Percentiles rank a stretch among this genome's conserved stretches.
Conservation (phyloP, 352 stramenopile species). For the Globisporangium lucens region DNA sequence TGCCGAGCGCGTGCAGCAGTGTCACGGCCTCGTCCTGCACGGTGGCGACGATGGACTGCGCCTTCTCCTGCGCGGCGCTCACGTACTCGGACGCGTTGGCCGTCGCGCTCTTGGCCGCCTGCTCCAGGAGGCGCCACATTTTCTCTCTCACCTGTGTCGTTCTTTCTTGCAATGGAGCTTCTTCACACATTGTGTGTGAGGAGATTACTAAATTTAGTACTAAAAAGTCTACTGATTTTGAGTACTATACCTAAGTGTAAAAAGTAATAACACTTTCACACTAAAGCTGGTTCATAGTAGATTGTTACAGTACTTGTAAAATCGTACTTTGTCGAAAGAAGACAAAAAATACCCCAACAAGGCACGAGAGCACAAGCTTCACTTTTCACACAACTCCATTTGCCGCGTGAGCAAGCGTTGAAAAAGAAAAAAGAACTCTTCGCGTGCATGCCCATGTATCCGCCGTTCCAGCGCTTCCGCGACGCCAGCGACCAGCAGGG, state of each 20-base stretch:
- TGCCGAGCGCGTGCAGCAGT: conserved; percentile 67
- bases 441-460: conserved; percentile 8
- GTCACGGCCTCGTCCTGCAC: conserved; percentile 74
- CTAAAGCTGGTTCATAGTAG: no score
- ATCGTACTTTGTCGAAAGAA: no score
- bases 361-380: no score
- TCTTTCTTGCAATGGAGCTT: neutral
- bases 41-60: conserved; percentile 61
- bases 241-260: no score
- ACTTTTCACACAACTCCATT: neutral
- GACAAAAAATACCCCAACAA: no score
- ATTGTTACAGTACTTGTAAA: no score
- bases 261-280: no score
- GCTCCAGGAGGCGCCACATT: conserved; percentile 80
- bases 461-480: conserved; percentile 16
- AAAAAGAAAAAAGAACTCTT: neutral
- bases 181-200: no score
- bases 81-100: conserved; percentile 72
- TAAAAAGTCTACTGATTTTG: no score
- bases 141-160: neutral
- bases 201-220: no score
- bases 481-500: conserved; percentile 4
- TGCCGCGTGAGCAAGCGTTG: neutral
- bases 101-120: conserved; percentile 68
- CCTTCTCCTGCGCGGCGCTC: conserved; percentile 68